Base-by-base conservation (phyloP, 805 yeast genomes). In the Sungouiella thailandica region DNA sequence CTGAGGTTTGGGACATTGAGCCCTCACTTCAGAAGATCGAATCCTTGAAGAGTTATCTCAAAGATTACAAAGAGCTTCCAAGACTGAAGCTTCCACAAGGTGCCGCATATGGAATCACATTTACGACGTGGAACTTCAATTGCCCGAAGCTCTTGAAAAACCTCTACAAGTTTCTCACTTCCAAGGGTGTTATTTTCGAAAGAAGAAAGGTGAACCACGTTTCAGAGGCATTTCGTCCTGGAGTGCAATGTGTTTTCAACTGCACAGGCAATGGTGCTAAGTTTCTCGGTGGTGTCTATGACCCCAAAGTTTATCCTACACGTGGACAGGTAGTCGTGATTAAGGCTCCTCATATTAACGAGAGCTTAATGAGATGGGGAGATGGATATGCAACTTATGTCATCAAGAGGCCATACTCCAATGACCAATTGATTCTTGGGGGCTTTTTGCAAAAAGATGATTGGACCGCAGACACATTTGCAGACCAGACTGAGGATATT, bases 261-360 rank as follows among this genome's bases (percentile, higher is more conserved):
- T 83, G 94, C 55, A 69, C 88, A 0, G 95, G 94, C 6, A 62
- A 81, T 14, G 84, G 88, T 8, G 83, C 93, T 2, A 64, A 63
- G 29, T 52, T 56, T 2, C 58, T 85, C 5, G 78, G 78, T 6
- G 93, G 89, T 9, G 85, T 81, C 12, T 58, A 62, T 14, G 95
- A 85, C 49, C 40, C 60, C 7, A 58, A 61, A 1, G 72, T 80
- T 13, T 81, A 78, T 44, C 90, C 95, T 6, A 76, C 84, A 1
- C 65, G 95, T 38, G 95, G 95, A 4, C 94, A 84, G 50, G 87
- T 83, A 17, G 80, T 83, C 13, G 79, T 83, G 7, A 68, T 83
- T 15, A 71, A 67, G 40, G 86, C 87, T 0, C 87, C 88, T 3
- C 83, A 80, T 46, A 64, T 83, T 39, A 61, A 60, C 22, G 77